A percentile compares a stretch with the other conserved stretches of the same genome.
Conservation (phyloP, 371 early-diverging fungal genomes). For the Massospora cicadina region DNA sequence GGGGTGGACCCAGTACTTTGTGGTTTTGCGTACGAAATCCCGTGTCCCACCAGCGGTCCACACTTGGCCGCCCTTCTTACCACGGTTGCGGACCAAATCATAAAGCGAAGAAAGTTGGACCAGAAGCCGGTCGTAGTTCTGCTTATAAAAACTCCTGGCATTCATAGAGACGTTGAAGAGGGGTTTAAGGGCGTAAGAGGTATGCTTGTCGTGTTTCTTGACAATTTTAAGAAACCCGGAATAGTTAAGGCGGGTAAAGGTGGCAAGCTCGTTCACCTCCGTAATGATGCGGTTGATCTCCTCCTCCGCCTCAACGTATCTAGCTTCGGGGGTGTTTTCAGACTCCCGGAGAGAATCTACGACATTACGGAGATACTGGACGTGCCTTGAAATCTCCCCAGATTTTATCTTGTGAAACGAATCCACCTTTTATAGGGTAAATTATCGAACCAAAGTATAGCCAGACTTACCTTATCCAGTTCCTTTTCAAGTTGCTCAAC, state of each 20-base stretch:
- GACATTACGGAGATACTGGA: constrained; percentile 25
- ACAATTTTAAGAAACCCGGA: constrained; percentile 92
- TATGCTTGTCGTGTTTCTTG: constrained; percentile 95
- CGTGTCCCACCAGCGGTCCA: constrained; percentile 43
- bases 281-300: constrained; percentile 64
- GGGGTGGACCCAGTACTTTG: constrained; percentile 98
- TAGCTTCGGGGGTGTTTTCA: constrained; percentile 31
- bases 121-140: constrained; percentile 76
- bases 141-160: constrained; percentile 73
- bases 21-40: constrained; percentile 70
- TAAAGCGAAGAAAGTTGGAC: constrained; percentile 77
- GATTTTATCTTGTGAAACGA: constrained; percentile 79
- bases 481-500: constrained; percentile 73
- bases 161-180: constrained; percentile 77
- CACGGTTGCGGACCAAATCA: constrained; percentile 73
- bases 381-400: constrained; percentile 59
- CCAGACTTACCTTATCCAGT: constrained; percentile 61
- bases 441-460: not conserved
- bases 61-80: constrained; percentile 22
- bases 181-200: constrained; percentile 61
- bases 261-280: constrained; percentile 79
- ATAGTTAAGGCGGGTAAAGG: constrained; percentile 87
- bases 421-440: constrained; percentile 35
- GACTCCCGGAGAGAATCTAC: constrained; percentile 22
- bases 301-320: constrained; percentile 41